Base-by-base conservation (phyloP, 139 green algal species). In the Chlamydomonas sp. region DNA sequence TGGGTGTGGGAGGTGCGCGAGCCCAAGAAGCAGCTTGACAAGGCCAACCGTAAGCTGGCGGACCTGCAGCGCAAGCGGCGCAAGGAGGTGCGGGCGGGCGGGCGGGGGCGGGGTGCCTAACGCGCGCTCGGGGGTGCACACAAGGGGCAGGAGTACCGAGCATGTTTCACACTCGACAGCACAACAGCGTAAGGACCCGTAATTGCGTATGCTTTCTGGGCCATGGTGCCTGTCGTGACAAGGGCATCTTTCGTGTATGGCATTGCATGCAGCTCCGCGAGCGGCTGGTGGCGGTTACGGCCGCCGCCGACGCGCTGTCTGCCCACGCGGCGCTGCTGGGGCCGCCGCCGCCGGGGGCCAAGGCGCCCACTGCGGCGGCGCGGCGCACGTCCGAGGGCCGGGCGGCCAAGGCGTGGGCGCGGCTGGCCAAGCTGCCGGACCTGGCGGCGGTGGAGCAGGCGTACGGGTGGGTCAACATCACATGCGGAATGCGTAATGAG, bases 1-100 rank as follows among this genome's bases (percentile, higher is more conserved):
- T 97, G 95, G 94, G 93, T 93, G 71, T 97, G 95, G 95, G 95
- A 97, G 85, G 80, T 96, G 68, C 89, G 94, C 0, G 91, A 96
- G 15, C 85, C 69, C 3, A 90, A 90, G 73, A 93, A 96, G 76
- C 68, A 85, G 4, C 74, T 97, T 6, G 87, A 90, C 63, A 90
- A 91, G 85, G 60, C 71, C 49, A 64, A 60, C 12, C 81, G 87
- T 15, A 85, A 90, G 78, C 58, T 83, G 67, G 75, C 74, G 67
- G 91, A 93, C 4, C 59, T 85, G 83, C 77, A 80, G 1, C 77
- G 89, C 84, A 95, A 94, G 90, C 85, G 88, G 69, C 80, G 90
- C 1, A 93, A 92, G 76, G 88, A 91, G 85, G 90, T 93, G 79
- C 5, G 89, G 49, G 63, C 61, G 69, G 2, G 58, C 9, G 12